A percentile compares a stretch with the other conserved stretches of the same genome.
These are phyloP conservation scores for Chimonanthus salicifolius DNA, from an alignment of 164 flowering plant genomes.

Conservation along the genomic window DNA sequence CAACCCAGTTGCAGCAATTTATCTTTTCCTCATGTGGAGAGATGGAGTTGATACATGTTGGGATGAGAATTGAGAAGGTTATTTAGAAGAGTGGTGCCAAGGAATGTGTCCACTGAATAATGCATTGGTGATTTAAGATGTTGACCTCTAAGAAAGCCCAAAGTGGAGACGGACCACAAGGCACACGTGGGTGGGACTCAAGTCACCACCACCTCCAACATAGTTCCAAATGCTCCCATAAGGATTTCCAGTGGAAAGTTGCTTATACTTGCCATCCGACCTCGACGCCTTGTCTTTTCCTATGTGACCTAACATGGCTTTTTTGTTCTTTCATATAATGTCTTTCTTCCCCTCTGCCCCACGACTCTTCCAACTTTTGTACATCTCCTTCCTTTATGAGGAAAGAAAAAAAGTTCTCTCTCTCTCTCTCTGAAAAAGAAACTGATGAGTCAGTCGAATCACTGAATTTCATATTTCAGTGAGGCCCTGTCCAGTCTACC, in stretches of 20 bases:
- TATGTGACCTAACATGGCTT: neutral
- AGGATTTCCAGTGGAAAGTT: neutral
- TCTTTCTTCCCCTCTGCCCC: neutral
- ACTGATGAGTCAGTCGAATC: no score
- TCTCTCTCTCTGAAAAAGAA: neutral
- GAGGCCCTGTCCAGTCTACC: no score
- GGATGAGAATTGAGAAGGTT: neutral
- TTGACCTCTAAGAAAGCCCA: slow-evolving; percentile 24
- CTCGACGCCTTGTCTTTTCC: neutral
- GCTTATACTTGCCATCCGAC: neutral
- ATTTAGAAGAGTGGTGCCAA: slow-evolving; percentile 10
- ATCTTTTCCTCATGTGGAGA: neutral
- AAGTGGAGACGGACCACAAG: slow-evolving; percentile 25
- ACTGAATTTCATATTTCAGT: no score
- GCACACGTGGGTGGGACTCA: slow-evolving; percentile 44
- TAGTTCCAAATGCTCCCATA: neutral
- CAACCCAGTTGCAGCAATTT: neutral
- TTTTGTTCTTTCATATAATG: neutral
- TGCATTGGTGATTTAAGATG: slow-evolving; percentile 37
- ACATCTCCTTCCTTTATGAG: neutral
- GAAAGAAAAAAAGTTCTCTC: neutral
- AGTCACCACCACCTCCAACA: neutral
- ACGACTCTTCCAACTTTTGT: neutral
- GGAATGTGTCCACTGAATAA: slow-evolving; percentile 21
- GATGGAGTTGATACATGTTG: neutral